Percentiles rank a stretch among this genome's conserved stretches.
Conservation (phyloP, 768 basidiomycete genomes). For the Pleurotus pulmonarius region DNA sequence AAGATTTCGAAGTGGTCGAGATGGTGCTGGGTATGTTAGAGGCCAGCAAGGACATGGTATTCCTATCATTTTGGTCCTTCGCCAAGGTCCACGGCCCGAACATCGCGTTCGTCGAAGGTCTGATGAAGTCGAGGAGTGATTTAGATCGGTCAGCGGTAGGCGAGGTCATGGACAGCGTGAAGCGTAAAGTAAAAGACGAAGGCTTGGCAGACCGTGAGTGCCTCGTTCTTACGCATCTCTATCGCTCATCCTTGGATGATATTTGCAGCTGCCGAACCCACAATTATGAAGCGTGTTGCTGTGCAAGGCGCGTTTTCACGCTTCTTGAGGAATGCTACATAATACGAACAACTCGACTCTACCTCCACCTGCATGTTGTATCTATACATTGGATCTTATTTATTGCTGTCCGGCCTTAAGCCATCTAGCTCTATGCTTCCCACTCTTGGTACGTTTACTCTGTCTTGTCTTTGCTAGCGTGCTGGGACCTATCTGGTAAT, state of each 20-base stretch:
- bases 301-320: constrained; percentile 74
- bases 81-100: constrained; percentile 94
- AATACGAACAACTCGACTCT: constrained; percentile 16
- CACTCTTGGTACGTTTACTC: constrained; percentile 25
- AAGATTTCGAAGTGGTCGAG: constrained; percentile 83
- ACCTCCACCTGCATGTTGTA: constrained; percentile 12
- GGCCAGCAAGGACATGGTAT: constrained; percentile 84
- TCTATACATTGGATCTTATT: constrained; percentile 15
- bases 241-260: constrained; percentile 10
- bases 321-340: constrained; percentile 51
- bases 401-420: constrained; percentile 14
- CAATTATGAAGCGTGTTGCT: constrained; percentile 88
- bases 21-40: constrained; percentile 76
- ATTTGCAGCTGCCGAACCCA: constrained; percentile 67
- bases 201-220: constrained; percentile 74
- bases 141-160: constrained; percentile 82
- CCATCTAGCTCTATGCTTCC: neutral
- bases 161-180: constrained; percentile 93
- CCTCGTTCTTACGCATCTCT: neutral
- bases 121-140: constrained; percentile 89
- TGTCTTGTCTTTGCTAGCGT: constrained; percentile 40
- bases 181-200: constrained; percentile 91
- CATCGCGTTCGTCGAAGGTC: constrained; percentile 82
- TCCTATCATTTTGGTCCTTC: constrained; percentile 92
- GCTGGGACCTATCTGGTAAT: constrained; percentile 66